Conservation (phyloP, 2,329 filamentous ascomycete species). For the Penicillium digitatum region DNA sequence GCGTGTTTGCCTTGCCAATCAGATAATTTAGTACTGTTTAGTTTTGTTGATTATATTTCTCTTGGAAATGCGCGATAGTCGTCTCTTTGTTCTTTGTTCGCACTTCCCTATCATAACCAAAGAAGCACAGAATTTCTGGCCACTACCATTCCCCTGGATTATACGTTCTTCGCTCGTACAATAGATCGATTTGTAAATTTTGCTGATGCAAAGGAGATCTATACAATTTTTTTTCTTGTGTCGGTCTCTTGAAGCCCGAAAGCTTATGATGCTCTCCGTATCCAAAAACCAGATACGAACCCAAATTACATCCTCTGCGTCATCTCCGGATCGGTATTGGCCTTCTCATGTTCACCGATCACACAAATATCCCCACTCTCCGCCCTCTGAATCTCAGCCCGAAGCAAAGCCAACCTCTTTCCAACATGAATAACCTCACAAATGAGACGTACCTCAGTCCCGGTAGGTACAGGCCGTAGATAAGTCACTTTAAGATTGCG, state of each 20-base stretch:
- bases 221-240: slow-evolving; percentile 1
- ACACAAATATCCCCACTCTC: slow-evolving; percentile 53
- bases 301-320: slow-evolving; percentile 24
- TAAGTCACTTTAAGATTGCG: slow-evolving; percentile 65
- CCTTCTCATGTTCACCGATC: slow-evolving; percentile 63
- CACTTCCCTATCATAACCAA: slow-evolving; percentile 9
- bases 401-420: slow-evolving; percentile 51
- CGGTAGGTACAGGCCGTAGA: slow-evolving; percentile 57
- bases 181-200: background rate
- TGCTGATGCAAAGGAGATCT: slow-evolving; percentile 5
- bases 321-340: slow-evolving; percentile 53
- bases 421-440: slow-evolving; percentile 58
- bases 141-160: slow-evolving; percentile 1
- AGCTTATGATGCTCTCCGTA: background rate
- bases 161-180: background rate
- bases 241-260: background rate
- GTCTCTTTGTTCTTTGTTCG: slow-evolving; percentile 15
- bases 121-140: slow-evolving; percentile 16
- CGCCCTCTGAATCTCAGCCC: slow-evolving; percentile 53
- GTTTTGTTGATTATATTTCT: slow-evolving; percentile 30
- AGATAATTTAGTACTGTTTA: slow-evolving; percentile 29
- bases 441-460: slow-evolving; percentile 51
- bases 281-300: background rate
- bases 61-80: slow-evolving; percentile 25
- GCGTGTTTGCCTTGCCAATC: slow-evolving; percentile 9